Evolutionary conservation across 345 rosid genomes (phyloP), one percentile per base, ranked within the genome.

Genomic region (Schrenkiella parvula): DNA sequence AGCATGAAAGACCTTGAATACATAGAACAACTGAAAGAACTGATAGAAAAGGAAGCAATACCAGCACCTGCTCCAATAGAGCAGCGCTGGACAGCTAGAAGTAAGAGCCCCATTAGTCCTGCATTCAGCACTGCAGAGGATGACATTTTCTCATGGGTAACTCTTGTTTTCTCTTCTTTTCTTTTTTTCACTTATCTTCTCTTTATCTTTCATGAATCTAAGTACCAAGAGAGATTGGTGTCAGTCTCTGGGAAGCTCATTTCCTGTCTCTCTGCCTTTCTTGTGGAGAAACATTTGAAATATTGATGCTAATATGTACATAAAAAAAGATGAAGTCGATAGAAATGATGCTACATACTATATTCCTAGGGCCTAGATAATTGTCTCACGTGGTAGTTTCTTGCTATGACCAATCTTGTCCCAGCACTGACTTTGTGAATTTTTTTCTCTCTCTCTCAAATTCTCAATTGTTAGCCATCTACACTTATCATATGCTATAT

Each of bases 21-120:
- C 80, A 88, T 92, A 71, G 91, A 92, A 78, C 81, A 86, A 76
- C 79, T 95, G 82, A 90, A 86, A 82, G 55, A 80, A 79, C 89
- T 95, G 38, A 89, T 95, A 58, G 91, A 92, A 81, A 87, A 76
- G 71, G 89, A 88, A 82, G 80, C 84, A 58, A 43, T 92, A 70
- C 95, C 97, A 47, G 92, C 99, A 65, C 96, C 88, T 75, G 83
- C 85, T 77, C 98, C 98, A 11, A 92, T 90, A 70, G 99, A 92
- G 82, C 98, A 92, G 79, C 97, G 98, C 18, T 95, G 99, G 98
- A 85, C 98, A 38, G 85, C 89, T 71, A 37, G 89, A 67, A 95
- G 93, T 82, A 87, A 74, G 85, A 95, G 98, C 77, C 74, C 66
- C 48, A 86, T 95, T 87, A 95, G 96, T 82, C 96, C 89, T 47